These are phyloP conservation scores for Cutaneotrichosporon arboriforme DNA, from an alignment of 1,284 basidiomycete species.

Conservation along the genomic window DNA sequence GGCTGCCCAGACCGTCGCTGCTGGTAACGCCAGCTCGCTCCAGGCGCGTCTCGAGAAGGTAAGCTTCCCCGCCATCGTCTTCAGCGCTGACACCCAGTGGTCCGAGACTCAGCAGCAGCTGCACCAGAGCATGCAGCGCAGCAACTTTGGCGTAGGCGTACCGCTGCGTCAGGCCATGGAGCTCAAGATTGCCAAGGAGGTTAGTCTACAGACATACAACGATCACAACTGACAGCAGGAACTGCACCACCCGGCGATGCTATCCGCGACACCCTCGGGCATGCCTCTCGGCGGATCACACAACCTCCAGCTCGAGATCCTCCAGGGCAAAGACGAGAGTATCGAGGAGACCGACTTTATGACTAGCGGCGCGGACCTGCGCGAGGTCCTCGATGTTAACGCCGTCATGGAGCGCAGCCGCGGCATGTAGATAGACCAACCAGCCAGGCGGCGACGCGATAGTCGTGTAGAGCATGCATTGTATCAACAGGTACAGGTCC, in stretches of 20 bases:
- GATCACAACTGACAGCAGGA: constrained; percentile 16
- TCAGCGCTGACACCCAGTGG: constrained; percentile 59
- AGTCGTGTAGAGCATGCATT: constrained; percentile 24
- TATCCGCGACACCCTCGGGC: constrained; percentile 31
- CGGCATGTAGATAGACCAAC: constrained; percentile 27
- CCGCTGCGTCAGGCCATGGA: constrained; percentile 92
- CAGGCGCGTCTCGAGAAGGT: constrained; percentile 47
- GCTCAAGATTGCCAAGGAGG: constrained; percentile 72
- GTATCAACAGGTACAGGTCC: constrained; percentile 14
- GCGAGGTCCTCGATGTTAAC: constrained; percentile 39
- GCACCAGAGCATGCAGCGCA: constrained; percentile 76
- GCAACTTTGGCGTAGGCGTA: constrained; percentile 78
- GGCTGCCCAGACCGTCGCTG: constrained; percentile 33
- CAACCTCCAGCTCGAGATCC: constrained; percentile 81
- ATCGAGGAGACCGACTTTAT: constrained; percentile 71
- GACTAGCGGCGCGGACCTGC: constrained; percentile 26
- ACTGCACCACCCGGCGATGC: constrained; percentile 39
- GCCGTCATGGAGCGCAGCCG: constrained; percentile 42
- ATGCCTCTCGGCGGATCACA: constrained; percentile 48
- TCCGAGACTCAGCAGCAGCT: constrained; percentile 83
- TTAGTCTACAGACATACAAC: constrained; percentile 47
- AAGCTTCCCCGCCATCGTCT: constrained; percentile 5
- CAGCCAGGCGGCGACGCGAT: not conserved
- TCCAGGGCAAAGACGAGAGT: constrained; percentile 81
- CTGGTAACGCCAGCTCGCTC: constrained; percentile 33